A percentile compares a stretch with the other conserved stretches of the same genome.
Evolutionary conservation across 2,329 filamentous ascomycete genomes (phyloP).

Genomic region (Leptographium procerum): DNA sequence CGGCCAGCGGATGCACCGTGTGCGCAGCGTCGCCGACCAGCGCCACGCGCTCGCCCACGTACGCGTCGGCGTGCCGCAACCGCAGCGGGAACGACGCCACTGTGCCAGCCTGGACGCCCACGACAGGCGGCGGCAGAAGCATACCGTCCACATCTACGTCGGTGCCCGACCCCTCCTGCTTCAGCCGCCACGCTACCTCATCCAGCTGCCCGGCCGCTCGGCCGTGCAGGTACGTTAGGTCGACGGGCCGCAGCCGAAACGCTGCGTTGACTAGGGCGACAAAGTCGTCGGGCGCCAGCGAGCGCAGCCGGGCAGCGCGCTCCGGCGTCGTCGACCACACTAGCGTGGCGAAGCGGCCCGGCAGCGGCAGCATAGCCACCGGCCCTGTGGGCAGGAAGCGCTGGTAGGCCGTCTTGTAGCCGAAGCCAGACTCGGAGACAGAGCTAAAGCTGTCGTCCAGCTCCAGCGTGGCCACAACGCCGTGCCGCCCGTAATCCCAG

Average conservation of each 20-base stretch:
- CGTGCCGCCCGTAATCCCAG: conserved; percentile 88
- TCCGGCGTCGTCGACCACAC: conserved; percentile 90
- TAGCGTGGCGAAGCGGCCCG: conserved; percentile 69
- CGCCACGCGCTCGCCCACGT: conserved; percentile 80
- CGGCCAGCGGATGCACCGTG: conserved; percentile 86
- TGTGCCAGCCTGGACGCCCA: conserved; percentile 63
- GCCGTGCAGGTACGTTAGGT: conserved; percentile 74
- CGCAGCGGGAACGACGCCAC: conserved; percentile 85
- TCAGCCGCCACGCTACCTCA: conserved; percentile 62
- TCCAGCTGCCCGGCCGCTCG: conserved; percentile 23
- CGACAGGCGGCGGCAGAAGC: conserved; percentile 53
- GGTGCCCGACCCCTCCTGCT: conserved; percentile 23
- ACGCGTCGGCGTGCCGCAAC: conserved; percentile 87
- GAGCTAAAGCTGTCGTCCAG: conserved; percentile 46
- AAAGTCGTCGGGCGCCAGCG: conserved; percentile 61
- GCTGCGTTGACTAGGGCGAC: conserved; percentile 84
- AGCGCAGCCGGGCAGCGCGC: conserved; percentile 69
- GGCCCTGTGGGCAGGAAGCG: conserved; percentile 89
- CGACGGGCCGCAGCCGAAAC: conserved; percentile 68
- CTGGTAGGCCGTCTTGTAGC: conserved; percentile 74
- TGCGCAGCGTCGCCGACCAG: conserved; percentile 92
- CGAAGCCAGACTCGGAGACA: too few species aligned
- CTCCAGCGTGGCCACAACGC: conserved; percentile 79
- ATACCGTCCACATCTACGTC: conserved; percentile 28
- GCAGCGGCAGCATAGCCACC: conserved; percentile 81